A percentile compares a stretch with the other conserved stretches of the same genome.
Conservation (phyloP, 306 rosid genomes). For the Citrullus colocynthis region DNA sequence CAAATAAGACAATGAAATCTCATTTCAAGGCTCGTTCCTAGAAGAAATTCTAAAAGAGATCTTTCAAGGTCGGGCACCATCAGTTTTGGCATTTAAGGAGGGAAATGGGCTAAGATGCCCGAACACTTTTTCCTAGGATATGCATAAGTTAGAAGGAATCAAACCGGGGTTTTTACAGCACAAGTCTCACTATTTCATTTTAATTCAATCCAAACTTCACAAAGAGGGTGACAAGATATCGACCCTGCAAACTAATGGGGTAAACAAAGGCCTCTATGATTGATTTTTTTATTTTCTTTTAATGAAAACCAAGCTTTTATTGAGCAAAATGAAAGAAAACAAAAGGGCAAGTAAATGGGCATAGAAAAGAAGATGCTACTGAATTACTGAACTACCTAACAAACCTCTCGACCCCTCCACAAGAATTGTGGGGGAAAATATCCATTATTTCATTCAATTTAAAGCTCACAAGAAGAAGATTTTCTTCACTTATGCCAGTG, state of each 20-base stretch:
- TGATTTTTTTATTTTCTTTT: neutral
- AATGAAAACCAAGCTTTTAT: neutral
- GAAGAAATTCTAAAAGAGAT: neutral
- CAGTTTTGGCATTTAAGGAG: neutral
- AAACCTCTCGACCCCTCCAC: neutral
- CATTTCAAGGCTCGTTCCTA: neutral
- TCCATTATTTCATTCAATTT: neutral
- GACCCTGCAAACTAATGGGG: neutral
- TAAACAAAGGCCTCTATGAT: neutral
- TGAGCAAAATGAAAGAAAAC: neutral
- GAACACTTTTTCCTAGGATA: no score
- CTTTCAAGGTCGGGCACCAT: neutral
- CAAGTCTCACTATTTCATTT: neutral
- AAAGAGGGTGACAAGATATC: neutral
- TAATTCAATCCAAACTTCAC: neutral
- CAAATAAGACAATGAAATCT: neutral
- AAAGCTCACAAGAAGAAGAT: neutral
- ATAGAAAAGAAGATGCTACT: no score
- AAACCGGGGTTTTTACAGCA: neutral
- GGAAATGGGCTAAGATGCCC: neutral
- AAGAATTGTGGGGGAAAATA: neutral
- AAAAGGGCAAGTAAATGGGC: neutral
- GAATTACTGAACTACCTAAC: neutral
- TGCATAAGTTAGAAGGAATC: neutral
- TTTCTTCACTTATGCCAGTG: neutral